Base-by-base conservation (phyloP, 176 grass and related monocot genomes). In the Phoenix roebelenii region DNA sequence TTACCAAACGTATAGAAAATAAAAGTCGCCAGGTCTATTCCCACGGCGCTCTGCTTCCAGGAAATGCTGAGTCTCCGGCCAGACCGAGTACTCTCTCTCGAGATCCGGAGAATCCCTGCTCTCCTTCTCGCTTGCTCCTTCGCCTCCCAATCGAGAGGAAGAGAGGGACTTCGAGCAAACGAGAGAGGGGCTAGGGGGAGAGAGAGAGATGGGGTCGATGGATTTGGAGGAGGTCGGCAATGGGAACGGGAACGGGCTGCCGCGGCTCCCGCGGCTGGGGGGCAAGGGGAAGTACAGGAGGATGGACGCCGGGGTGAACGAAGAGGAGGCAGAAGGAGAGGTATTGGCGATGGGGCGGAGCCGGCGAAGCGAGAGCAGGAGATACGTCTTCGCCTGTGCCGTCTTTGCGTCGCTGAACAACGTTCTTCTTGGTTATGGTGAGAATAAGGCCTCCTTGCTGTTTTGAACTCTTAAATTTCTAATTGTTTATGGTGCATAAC, bases 391-490 rank as follows among this genome's bases (percentile, higher is more conserved):
- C 25, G 57, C 76, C 54, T 95, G 85, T 74, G 80, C 89, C 7
- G 54, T 95, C 60, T 89, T 95, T 15, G 89, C 89, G 28, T 95
- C 89, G 22, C 89, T 95, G 52, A 95, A 85, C 71, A 85, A 82
- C 50, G 73, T 95, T 0, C 89, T 95, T 10, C 89, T 95, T 71
- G 89, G 89, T 35, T 95, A 95, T 64, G 89, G 82, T 95, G 54
- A 88, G 85, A 51, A 50, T 22, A 32, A 25, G 22, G 16, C 15
- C 26, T 32, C 9, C 15, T 63, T 64, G 30, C 0, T 28, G 5
- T 53, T 71, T 71, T 39, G 35, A 39, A 2, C 51, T 69, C 15
- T 51, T 28, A 50, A 16, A 53, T 22, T 25, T 58, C 24, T 3
- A 23, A 59, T 59, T 26, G 29, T 30, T 39, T 12, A 39, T 12